A percentile compares a stretch with the other conserved stretches of the same genome.
phyloP scores from a whole-genome alignment of 1,284 basidiomycete species.

The Malassezia furfur region DNA sequence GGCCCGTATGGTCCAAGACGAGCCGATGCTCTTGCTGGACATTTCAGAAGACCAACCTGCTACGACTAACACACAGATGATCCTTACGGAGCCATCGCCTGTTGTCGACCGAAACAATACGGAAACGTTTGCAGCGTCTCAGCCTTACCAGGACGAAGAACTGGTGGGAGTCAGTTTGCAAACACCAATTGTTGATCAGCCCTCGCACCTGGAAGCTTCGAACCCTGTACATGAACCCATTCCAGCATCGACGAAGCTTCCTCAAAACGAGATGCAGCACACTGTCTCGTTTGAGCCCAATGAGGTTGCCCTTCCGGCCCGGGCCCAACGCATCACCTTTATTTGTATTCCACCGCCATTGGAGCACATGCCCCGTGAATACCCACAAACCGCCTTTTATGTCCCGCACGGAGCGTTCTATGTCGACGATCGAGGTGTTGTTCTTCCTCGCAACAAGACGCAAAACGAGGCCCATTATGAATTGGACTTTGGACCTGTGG shows the following conservation, averaged over 20 bases:
- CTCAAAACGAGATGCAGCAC: neutral
- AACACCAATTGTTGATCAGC: neutral
- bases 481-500: slow-evolving; percentile 19
- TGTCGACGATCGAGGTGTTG: slow-evolving; percentile 5
- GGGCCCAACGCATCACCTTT: neutral
- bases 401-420: slow-evolving; percentile 10
- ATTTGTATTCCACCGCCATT: slow-evolving; percentile 11
- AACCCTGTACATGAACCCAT: too few species aligned
- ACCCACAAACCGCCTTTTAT: neutral
- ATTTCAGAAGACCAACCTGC: neutral
- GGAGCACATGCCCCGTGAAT: neutral
- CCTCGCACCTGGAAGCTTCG: neutral
- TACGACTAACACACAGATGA: neutral
- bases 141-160: neutral
- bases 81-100: neutral
- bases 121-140: neutral
- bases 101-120: neutral
- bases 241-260: neutral
- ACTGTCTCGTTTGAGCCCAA: neutral
- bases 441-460: slow-evolving; percentile 6
- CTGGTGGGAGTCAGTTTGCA: slow-evolving; percentile 5
- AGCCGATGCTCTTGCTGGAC: neutral
- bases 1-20: neutral
- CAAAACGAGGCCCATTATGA: neutral
- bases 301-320: neutral